phyloP scores from a whole-genome alignment of 2,329 filamentous ascomycete species.

The Verticillium zaregamsianum region DNA sequence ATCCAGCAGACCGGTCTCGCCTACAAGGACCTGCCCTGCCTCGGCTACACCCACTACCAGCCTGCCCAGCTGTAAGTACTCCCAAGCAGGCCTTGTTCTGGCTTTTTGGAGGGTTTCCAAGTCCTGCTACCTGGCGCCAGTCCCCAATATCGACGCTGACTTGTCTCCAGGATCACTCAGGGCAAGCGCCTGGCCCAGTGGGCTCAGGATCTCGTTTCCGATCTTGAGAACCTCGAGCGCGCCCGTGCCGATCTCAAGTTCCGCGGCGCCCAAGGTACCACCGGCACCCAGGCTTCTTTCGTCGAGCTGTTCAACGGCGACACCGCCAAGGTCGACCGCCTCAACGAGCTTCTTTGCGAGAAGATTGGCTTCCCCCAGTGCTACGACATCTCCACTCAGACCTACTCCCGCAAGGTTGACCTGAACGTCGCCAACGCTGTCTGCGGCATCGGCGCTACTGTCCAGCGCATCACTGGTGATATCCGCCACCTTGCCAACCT shows the following conservation, averaged over 20 bases:
- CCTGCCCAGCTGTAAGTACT: conserved; percentile 40
- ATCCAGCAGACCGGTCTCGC: conserved; percentile 67
- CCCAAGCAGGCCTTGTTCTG: too few relatives aligned
- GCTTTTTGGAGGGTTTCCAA: too few relatives aligned
- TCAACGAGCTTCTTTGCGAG: conserved; percentile 52
- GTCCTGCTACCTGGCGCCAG: too few relatives aligned
- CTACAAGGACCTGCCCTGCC: conserved; percentile 66
- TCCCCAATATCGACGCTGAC: conserved; percentile 8
- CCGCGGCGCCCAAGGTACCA: conserved; percentile 66
- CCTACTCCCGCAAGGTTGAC: conserved; percentile 73
- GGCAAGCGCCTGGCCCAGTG: conserved; percentile 66
- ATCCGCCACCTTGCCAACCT: conserved; percentile 69
- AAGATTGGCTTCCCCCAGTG: conserved; percentile 49
- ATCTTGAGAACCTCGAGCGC: conserved; percentile 68
- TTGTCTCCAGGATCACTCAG: conserved; percentile 46
- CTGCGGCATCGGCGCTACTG: conserved; percentile 72
- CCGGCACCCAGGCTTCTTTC: conserved; percentile 76
- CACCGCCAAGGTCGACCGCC: conserved; percentile 42
- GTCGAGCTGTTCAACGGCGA: conserved; percentile 53
- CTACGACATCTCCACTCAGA: conserved; percentile 60
- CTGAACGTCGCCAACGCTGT: conserved; percentile 77
- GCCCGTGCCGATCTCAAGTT: conserved; percentile 67
- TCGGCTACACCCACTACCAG: conserved; percentile 75
- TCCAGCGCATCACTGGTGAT: conserved; percentile 64
- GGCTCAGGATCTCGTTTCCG: conserved; percentile 62